Conservation (phyloP, 768 basidiomycete species). For the Mycena vulgaris region DNA sequence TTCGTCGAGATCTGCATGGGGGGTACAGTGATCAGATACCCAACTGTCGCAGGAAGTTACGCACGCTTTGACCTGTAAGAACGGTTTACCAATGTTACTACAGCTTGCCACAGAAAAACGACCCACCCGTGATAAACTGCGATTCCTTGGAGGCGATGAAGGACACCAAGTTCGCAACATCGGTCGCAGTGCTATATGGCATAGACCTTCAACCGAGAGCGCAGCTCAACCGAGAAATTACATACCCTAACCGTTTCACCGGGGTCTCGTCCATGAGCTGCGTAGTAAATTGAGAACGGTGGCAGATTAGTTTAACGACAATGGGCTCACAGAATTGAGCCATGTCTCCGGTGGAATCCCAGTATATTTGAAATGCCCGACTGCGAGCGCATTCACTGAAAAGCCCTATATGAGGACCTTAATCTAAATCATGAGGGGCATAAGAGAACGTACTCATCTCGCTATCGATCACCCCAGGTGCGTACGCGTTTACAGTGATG, state of each 20-base stretch:
- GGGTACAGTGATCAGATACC: background rate
- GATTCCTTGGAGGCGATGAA: slow-evolving; percentile 50
- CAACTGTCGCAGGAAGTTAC: background rate
- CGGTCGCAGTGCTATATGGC: background rate
- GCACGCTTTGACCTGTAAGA: slow-evolving; percentile 14
- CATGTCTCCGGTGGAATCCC: background rate
- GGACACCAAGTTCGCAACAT: slow-evolving; percentile 47
- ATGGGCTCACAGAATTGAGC: background rate
- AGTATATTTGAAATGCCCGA: background rate
- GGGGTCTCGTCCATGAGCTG: background rate
- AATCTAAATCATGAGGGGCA: background rate
- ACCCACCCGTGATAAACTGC: slow-evolving; percentile 45
- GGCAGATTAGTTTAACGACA: background rate
- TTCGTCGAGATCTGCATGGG: slow-evolving; percentile 10
- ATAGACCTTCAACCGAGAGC: background rate
- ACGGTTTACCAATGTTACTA: background rate
- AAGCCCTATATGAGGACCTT: too few relatives aligned
- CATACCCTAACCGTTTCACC: background rate
- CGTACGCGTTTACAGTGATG: slow-evolving; percentile 47
- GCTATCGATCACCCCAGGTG: slow-evolving; percentile 41
- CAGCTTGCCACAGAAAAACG: background rate
- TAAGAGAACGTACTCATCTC: slow-evolving; percentile 29
- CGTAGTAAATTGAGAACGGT: background rate
- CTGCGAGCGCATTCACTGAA: background rate
- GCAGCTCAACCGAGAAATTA: too few relatives aligned